phyloP scores from a whole-genome alignment of 2,329 filamentous ascomycete species.

The Madurella fahalii region DNA sequence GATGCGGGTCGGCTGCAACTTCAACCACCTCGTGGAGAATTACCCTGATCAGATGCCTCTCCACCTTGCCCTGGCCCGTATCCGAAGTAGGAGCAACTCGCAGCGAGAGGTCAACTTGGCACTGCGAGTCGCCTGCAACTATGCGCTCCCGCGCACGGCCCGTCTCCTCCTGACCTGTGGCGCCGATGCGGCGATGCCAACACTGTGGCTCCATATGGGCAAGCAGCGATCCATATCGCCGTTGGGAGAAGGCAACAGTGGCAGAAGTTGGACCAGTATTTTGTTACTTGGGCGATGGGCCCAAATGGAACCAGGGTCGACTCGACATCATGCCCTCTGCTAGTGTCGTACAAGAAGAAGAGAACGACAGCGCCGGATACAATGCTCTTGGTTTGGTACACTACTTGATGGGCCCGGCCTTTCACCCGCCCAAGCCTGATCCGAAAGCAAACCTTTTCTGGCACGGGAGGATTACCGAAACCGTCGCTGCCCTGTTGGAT shows the following conservation, averaged over 20 bases:
- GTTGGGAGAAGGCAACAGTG: background rate
- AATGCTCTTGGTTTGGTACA: no score
- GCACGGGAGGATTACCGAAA: no score
- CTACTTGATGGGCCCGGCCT: no score
- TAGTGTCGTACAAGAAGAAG: no score
- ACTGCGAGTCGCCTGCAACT: background rate
- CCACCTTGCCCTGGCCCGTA: background rate
- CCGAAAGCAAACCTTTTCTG: no score
- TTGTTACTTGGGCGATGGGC: background rate
- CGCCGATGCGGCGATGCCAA: background rate
- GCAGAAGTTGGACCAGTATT: background rate
- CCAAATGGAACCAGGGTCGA: background rate
- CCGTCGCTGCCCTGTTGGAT: no score
- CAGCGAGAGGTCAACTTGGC: background rate
- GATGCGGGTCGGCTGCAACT: background rate
- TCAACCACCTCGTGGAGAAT: background rate
- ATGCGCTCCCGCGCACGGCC: background rate
- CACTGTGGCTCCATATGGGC: background rate
- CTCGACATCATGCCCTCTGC: background rate
- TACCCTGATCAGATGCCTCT: background rate
- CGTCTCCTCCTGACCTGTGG: background rate
- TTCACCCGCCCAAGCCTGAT: no score
- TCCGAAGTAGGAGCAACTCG: background rate
- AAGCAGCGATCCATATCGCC: background rate
- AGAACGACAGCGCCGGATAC: no score